These are phyloP conservation scores for Shiraia bambusicola DNA, from an alignment of 2,329 filamentous ascomycete genomes.

Conservation along the genomic window DNA sequence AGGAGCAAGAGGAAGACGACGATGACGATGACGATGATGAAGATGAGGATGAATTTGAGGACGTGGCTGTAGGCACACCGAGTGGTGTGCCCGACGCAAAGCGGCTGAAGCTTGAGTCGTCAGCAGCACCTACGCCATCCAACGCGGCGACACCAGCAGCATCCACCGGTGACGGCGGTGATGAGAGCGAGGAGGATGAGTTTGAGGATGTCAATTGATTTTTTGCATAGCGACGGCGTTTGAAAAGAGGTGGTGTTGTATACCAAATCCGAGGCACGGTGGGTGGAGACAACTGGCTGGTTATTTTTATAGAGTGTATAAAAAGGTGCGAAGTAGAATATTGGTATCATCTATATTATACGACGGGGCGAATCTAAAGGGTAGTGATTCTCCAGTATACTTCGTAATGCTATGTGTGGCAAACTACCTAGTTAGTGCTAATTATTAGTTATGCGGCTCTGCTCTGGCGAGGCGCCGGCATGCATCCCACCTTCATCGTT, in stretches of 20 bases:
- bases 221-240: conserved; percentile 37
- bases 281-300: background rate
- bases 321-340: background rate
- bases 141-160: conserved; percentile 39
- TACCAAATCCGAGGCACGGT: conserved; percentile 2
- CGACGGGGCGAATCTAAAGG: too few species aligned
- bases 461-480: conserved; percentile 21
- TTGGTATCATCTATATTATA: background rate
- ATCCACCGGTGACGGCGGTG: conserved; percentile 47
- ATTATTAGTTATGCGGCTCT: background rate
- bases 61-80: conserved; percentile 36
- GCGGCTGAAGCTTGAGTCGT: conserved; percentile 61
- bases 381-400: too few species aligned
- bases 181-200: conserved; percentile 51
- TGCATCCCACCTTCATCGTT: conserved; percentile 28
- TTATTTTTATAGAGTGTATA: background rate
- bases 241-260: conserved; percentile 10
- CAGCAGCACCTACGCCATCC: conserved; percentile 38
- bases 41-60: conserved; percentile 50
- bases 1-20: conserved; percentile 39
- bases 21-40: conserved; percentile 50
- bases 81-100: conserved; percentile 52
- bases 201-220: conserved; percentile 48
- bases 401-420: too few species aligned
- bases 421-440: too few species aligned